Evolutionary conservation across 768 basidiomycete species (phyloP), one percentile per base, ranked within the genome.

Genomic region (Austroboletus eburneus): DNA sequence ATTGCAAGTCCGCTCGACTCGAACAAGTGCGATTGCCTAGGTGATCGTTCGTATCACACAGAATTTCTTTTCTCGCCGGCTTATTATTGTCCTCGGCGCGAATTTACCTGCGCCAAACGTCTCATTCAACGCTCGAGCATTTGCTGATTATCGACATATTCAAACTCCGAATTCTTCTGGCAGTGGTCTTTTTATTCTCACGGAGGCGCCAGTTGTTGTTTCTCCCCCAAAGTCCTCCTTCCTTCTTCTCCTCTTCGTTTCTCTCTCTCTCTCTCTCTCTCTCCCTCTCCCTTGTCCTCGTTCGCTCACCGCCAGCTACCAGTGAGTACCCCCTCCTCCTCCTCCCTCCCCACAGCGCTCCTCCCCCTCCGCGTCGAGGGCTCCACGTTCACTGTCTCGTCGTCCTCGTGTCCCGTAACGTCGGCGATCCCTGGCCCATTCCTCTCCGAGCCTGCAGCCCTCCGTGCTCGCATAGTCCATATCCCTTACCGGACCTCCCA

Each of bases 201-300:
- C 77, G 76, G 29, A 64, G 67, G 64, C 67, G 65, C 69, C 66
- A 66, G 66, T 69, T 67, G 69, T 66, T 67, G 68, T 68, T 67
- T 64, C 66, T 71, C 72, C 70, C 70, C 68, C 27, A 27, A 27
- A 27, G 57, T 56, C 53, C 58, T 51, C 49, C 57, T 56, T 51
- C 52, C 41, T 49, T 57, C 54, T 53, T 63, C 55, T 52, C 47
- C 54, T 47, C 17, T 57, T 59, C 55, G 57, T 51, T 64, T 57
- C 52, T 53, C 56, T 51, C 61, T 57, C 42, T 57, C 60, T 49
- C 35, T 35, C 47, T 54, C 34, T 55, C 55, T 50, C 52, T 50
- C 45, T 25, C 39, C 46, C 27, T 39, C 48, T 35, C 47, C 32
- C 43, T 46, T 33, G 13, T 42, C 45, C 10, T 30, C 41, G 30